Evolutionary conservation across 2,329 filamentous ascomycete species (phyloP).

Genomic region (Colletotrichum lupini): DNA sequence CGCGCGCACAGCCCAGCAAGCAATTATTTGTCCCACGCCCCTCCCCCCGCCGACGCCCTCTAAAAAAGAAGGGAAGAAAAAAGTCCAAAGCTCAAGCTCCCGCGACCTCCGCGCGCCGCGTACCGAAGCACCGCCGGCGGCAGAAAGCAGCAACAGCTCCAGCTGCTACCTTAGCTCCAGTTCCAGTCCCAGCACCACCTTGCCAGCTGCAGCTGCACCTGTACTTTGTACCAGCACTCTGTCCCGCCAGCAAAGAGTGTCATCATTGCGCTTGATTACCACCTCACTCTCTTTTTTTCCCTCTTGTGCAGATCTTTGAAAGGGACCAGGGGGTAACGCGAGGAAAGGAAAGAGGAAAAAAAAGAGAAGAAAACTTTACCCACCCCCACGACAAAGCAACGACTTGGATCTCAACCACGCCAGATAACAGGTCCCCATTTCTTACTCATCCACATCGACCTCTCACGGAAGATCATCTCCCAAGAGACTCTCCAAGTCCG

Average conservation of each 20-base stretch:
- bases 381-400: slow-evolving; percentile 25
- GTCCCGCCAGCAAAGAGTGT: slow-evolving; percentile 1
- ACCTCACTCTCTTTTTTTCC: neutral
- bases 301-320: neutral
- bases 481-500: slow-evolving; percentile 14
- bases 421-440: slow-evolving; percentile 1
- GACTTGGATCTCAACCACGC: slow-evolving; percentile 10
- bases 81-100: slow-evolving; percentile 30
- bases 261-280: slow-evolving; percentile 8
- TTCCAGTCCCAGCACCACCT: neutral
- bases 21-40: slow-evolving; percentile 20
- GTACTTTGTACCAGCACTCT: neutral
- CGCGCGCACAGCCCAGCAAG: slow-evolving; percentile 32
- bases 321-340: neutral
- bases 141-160: neutral
- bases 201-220: neutral
- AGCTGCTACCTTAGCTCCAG: neutral
- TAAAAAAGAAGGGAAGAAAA: slow-evolving; percentile 7
- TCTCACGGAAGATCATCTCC: neutral
- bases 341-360: slow-evolving; percentile 10
- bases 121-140: slow-evolving; percentile 4
- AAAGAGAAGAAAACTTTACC: slow-evolving; percentile 14
- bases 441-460: slow-evolving; percentile 11
- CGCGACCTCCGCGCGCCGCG: slow-evolving; percentile 29
- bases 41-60: slow-evolving; percentile 2